These are phyloP conservation scores for Thraustochytrium striatum DNA, from an alignment of 352 stramenopile genomes.

Conservation along the genomic window DNA sequence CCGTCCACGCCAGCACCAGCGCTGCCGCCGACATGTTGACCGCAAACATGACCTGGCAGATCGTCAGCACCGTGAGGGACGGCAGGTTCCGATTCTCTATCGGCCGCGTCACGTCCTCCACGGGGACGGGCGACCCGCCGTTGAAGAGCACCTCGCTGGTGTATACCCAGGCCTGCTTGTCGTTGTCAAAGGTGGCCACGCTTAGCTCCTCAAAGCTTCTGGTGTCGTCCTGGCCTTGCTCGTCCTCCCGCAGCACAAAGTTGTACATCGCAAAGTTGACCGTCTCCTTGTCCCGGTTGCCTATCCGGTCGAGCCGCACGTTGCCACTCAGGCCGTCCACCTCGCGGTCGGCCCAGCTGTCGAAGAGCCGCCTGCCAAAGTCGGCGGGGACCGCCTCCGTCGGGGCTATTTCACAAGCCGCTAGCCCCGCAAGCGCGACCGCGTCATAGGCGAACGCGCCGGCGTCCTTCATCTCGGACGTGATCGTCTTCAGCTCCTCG, in stretches of 20 bases:
- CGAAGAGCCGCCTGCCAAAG: neutral
- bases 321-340: neutral
- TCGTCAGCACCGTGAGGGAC: too few relatives aligned
- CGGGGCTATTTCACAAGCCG: neutral
- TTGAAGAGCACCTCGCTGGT: too few relatives aligned
- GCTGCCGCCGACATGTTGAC: constrained; percentile 4
- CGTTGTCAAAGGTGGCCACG: too few relatives aligned
- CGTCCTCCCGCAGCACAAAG: neutral
- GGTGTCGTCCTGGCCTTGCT: too few relatives aligned
- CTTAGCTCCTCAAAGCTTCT: too few relatives aligned
- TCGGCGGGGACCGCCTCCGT: neutral
- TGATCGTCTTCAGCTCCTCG: too few relatives aligned
- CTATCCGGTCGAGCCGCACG: neutral
- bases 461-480: neutral
- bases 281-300: neutral
- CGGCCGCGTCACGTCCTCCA: too few relatives aligned
- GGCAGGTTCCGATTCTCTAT: too few relatives aligned
- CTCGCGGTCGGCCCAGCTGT: neutral
- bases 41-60: too few relatives aligned
- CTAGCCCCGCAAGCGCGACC: neutral
- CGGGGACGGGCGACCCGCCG: too few relatives aligned
- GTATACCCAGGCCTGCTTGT: too few relatives aligned
- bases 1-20: constrained; percentile 1
- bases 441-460: neutral
- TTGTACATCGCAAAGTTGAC: neutral